These are phyloP conservation scores for Nigrograna mackinnonii DNA, from an alignment of 2,329 filamentous ascomycete genomes.

Conservation along the genomic window DNA sequence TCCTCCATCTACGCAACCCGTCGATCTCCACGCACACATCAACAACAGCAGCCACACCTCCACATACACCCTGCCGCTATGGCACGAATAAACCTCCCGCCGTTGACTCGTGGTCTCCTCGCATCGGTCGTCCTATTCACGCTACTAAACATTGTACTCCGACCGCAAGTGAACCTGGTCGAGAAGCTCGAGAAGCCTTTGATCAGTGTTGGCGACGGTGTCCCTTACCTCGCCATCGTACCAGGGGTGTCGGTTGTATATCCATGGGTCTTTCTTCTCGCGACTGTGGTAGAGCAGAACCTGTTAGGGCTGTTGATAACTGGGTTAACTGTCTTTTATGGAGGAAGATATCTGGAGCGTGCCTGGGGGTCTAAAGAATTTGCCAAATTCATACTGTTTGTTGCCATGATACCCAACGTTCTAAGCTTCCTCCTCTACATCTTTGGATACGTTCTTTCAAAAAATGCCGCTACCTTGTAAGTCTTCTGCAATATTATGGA, in stretches of 20 bases:
- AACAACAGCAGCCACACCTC: not conserved
- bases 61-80: slow-evolving; percentile 47
- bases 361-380: slow-evolving; percentile 94
- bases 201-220: slow-evolving; percentile 61
- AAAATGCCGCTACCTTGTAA: slow-evolving; percentile 70
- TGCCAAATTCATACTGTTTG: slow-evolving; percentile 82
- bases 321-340: slow-evolving; percentile 80
- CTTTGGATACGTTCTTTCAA: slow-evolving; percentile 71
- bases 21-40: not conserved
- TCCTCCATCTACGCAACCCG: too few species aligned
- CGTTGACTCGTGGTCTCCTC: slow-evolving; percentile 83
- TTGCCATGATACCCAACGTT: slow-evolving; percentile 78
- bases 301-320: slow-evolving; percentile 82
- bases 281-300: slow-evolving; percentile 90
- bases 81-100: slow-evolving; percentile 90
- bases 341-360: slow-evolving; percentile 91
- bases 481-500: slow-evolving; percentile 30
- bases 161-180: slow-evolving; percentile 49
- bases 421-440: slow-evolving; percentile 74
- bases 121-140: slow-evolving; percentile 76
- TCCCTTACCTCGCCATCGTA: slow-evolving; percentile 86
- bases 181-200: slow-evolving; percentile 49
- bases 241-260: slow-evolving; percentile 83
- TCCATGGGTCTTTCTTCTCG: slow-evolving; percentile 89
- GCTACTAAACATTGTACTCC: slow-evolving; percentile 77